Evolutionary conservation across 1,284 basidiomycete species (phyloP).

Genomic region (Coniferiporia sulphurascens): DNA sequence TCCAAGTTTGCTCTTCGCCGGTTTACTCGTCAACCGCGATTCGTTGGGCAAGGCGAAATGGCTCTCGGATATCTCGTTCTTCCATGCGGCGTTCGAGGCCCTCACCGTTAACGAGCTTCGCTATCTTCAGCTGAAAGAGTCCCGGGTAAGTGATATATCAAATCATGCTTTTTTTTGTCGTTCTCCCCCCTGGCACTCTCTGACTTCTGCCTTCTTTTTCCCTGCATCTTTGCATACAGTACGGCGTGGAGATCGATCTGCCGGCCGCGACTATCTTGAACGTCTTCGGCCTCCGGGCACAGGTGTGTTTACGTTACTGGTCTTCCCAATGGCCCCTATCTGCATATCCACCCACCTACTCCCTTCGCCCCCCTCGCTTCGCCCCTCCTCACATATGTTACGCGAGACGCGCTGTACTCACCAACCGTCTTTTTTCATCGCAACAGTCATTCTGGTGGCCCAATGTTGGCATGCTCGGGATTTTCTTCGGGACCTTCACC

Average conservation of each 20-base stretch:
- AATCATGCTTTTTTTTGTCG: conserved; percentile 11
- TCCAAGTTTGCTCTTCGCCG: conserved; percentile 88
- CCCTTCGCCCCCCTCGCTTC: too few relatives aligned
- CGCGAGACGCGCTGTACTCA: too few relatives aligned
- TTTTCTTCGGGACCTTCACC: conserved; percentile 80
- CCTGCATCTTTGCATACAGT: conserved; percentile 40
- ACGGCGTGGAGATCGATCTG: conserved; percentile 90
- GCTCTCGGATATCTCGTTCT: conserved; percentile 91
- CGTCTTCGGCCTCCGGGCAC: conserved; percentile 82
- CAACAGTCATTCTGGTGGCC: conserved; percentile 93
- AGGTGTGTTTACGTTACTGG: conserved; percentile 40
- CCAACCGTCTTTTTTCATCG: background rate
- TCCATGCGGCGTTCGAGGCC: conserved; percentile 98
- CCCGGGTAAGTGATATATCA: conserved; percentile 52
- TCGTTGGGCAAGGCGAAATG: conserved; percentile 74
- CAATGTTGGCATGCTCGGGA: conserved; percentile 76
- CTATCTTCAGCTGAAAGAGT: conserved; percentile 89
- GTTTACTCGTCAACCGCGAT: conserved; percentile 91
- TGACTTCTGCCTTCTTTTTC: background rate
- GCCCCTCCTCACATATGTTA: too few relatives aligned
- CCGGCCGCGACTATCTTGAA: conserved; percentile 92
- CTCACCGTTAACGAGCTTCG: conserved; percentile 93
- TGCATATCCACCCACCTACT: background rate
- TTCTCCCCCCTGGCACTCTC: conserved; percentile 9
- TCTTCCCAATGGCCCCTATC: background rate